Percentiles rank a stretch among this genome's conserved stretches.
Conservation (phyloP, 1,139 yeast species). For the Trichomonascaceae sp. region DNA sequence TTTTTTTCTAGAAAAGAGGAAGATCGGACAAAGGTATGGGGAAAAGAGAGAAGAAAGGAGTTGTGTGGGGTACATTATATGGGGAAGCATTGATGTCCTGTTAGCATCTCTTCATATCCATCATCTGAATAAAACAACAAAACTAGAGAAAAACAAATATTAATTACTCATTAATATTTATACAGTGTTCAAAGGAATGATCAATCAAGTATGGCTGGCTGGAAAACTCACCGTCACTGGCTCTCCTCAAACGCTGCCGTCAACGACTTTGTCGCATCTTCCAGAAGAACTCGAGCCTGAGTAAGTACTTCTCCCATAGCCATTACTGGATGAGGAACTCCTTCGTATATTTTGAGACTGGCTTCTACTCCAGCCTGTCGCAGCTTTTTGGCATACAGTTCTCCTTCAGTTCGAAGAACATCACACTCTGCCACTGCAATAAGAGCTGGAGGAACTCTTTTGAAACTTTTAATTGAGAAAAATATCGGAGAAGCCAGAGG, state of each 20-base stretch:
- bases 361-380: conserved; percentile 36
- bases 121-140: too few relatives aligned
- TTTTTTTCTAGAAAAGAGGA: too few relatives aligned
- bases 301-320: conserved; percentile 20
- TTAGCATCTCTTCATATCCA: too few relatives aligned
- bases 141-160: too few relatives aligned
- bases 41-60: too few relatives aligned
- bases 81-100: too few relatives aligned
- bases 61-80: too few relatives aligned
- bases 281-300: conserved; percentile 10
- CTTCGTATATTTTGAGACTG: conserved; percentile 35
- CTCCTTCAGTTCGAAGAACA: conserved; percentile 41
- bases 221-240: not conserved
- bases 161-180: not conserved
- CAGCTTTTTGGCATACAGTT: conserved; percentile 39
- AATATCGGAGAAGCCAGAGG: conserved; percentile 40
- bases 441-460: conserved; percentile 38
- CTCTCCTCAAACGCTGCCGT: not conserved
- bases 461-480: conserved; percentile 29
- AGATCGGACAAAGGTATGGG: too few relatives aligned
- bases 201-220: not conserved
- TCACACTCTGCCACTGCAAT: conserved; percentile 42
- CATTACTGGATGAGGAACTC: conserved; percentile 46
- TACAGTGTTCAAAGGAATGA: not conserved
- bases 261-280: conserved; percentile 37